Base-by-base conservation (phyloP, 495 filamentous ascomycete genomes). In the Podospora sp. region DNA sequence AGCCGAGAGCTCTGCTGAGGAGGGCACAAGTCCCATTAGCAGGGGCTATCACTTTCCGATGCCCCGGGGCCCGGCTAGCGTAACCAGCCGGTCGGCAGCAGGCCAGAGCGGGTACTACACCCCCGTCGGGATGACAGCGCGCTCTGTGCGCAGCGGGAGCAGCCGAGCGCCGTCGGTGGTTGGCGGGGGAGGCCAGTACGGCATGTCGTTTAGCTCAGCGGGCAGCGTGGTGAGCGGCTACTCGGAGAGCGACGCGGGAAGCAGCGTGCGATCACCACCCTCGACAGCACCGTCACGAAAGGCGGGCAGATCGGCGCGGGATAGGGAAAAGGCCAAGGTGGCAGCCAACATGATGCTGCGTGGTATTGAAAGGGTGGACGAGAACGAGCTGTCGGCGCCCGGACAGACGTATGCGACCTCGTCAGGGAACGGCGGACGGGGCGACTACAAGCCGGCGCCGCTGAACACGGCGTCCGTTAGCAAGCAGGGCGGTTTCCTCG, bases 21-120 rank as follows among this genome's bases (percentile, higher is more conserved):
- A 76, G 35, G 68, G 70, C 18, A 70, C 69, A 7, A 67, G 50
- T 59, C 72, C 61, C 24, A 60, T 63, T 27, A 58, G 52, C 40
- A 27, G 71, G 14, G 59, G 60, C 12, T 76, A 78, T 59, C 67
- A 72, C 58, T 77, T 79, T 57, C 79, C 77, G n/a, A 72, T 70
- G 0, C 76, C 78, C 6, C 72, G 76, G 9, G 50, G 61, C 22
- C 29, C 69, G 12, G 20, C 60, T 2, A 71, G 66, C 64, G 73
- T 65, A 25, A 69, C 71, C 25, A 68, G 76, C 6, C 69, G 72
- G 12, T 78, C 77, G 6, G 70, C 56, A n/a, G 69, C 68, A 12
- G 68, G 63, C 6, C 46, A 66, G 27, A 67, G 67, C 52, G 63
- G 72, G 14, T 73, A 73, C 36, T 63, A 75, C 36, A 74, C 76